phyloP scores from a whole-genome alignment of 75 land plant genomes.

The Cupressus sempervirens region DNA sequence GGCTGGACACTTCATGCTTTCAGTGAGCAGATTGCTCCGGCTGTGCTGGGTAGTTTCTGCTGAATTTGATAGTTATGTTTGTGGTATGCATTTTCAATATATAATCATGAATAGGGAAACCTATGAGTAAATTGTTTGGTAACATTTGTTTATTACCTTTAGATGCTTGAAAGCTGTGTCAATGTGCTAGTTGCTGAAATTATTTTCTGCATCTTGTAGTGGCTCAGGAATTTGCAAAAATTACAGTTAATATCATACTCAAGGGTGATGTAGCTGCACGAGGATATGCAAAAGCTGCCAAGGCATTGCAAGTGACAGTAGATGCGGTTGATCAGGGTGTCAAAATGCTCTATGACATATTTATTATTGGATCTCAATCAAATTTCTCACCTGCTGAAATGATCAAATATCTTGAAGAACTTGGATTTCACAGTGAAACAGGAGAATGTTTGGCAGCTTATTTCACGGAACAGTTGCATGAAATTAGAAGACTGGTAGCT shows the following conservation, averaged over 20 bases:
- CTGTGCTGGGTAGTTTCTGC: background rate
- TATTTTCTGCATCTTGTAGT: conserved; percentile 14
- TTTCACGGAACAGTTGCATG: conserved; percentile 13
- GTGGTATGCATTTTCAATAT: background rate
- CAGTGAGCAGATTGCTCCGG: background rate
- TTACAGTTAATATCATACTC: conserved; percentile 21
- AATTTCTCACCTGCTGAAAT: conserved; percentile 18
- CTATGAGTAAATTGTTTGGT: background rate
- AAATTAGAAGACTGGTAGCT: conserved; percentile 21
- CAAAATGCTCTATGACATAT: conserved; percentile 14
- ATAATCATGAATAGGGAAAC: background rate
- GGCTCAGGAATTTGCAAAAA: conserved; percentile 26
- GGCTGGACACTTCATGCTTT: background rate
- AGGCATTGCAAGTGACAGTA: conserved; percentile 16
- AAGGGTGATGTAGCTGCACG: conserved; percentile 22
- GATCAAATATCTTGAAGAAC: conserved; percentile 12
- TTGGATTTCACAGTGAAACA: conserved; percentile 16
- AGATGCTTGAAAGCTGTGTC: background rate
- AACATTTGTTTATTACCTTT: background rate
- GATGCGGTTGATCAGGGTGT: conserved; percentile 37
- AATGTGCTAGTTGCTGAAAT: background rate
- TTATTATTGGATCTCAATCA: conserved; percentile 20
- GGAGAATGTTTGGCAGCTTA: conserved; percentile 15
- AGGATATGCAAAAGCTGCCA: conserved; percentile 35
- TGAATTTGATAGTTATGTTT: background rate